Conservation (phyloP, 2,329 filamentous ascomycete genomes). For the Claviceps sp. region DNA sequence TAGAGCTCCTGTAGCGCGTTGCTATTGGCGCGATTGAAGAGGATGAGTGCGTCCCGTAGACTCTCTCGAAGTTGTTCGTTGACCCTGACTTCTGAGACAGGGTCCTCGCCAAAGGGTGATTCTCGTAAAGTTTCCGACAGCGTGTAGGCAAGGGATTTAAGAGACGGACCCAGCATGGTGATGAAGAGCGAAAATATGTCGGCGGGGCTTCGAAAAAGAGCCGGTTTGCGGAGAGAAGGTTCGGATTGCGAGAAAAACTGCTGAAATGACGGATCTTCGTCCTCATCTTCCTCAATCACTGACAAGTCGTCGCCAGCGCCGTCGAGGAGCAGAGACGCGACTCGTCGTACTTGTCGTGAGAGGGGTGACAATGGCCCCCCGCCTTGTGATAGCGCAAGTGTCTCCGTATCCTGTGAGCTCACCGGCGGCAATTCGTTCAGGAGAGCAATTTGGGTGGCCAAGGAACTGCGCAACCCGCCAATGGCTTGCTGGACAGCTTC, state of each 20-base stretch:
- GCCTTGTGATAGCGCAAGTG: slow-evolving; percentile 4
- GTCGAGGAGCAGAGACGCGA: slow-evolving; percentile 21
- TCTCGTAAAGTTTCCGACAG: slow-evolving; percentile 80
- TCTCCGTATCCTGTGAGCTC: background rate
- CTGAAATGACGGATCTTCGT: slow-evolving; percentile 23
- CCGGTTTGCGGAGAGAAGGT: slow-evolving; percentile 15
- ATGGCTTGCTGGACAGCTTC: slow-evolving; percentile 79
- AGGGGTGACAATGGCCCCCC: slow-evolving; percentile 6
- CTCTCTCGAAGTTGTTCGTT: slow-evolving; percentile 73
- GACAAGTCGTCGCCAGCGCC: slow-evolving; percentile 36
- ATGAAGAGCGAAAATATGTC: slow-evolving; percentile 94
- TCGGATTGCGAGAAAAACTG: slow-evolving; percentile 17
- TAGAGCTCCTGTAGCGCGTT: slow-evolving; percentile 72
- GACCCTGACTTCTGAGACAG: slow-evolving; percentile 55
- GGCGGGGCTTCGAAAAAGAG: slow-evolving; percentile 46
- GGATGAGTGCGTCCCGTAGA: slow-evolving; percentile 61
- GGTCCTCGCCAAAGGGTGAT: slow-evolving; percentile 61
- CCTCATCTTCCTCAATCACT: slow-evolving; percentile 48
- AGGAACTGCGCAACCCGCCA: slow-evolving; percentile 79
- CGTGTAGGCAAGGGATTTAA: slow-evolving; percentile 91
- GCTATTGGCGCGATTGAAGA: slow-evolving; percentile 66
- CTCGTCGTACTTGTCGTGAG: slow-evolving; percentile 15
- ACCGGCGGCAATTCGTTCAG: slow-evolving; percentile 45
- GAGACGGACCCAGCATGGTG: slow-evolving; percentile 73
- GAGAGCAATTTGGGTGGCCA: slow-evolving; percentile 76